Percentiles rank a stretch among this genome's conserved stretches.
These are phyloP conservation scores for Royoungia palumana DNA, from an alignment of 768 basidiomycete genomes.

Conservation along the genomic window DNA sequence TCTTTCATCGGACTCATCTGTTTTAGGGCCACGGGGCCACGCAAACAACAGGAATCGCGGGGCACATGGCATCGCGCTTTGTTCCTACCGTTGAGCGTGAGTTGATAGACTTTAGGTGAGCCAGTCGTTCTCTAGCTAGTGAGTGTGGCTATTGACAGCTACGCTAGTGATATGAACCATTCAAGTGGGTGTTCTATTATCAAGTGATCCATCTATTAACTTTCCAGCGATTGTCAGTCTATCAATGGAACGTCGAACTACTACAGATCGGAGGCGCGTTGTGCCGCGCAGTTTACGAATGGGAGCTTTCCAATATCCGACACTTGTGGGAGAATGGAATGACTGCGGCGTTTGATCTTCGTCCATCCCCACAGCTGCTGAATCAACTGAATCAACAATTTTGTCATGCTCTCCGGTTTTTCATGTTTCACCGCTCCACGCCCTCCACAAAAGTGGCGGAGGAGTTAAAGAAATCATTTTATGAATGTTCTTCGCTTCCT, in stretches of 20 bases:
- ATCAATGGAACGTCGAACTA: background rate
- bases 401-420: slow-evolving; percentile 11
- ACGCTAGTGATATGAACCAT: slow-evolving; percentile 6
- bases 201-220: too few species aligned
- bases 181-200: background rate
- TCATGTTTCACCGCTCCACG: slow-evolving; percentile 38
- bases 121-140: too few species aligned
- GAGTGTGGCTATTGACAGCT: background rate
- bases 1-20: background rate
- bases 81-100: slow-evolving; percentile 18
- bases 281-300: slow-evolving; percentile 9
- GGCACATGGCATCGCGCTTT: slow-evolving; percentile 15
- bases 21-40: slow-evolving; percentile 7
- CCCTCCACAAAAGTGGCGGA: slow-evolving; percentile 76
- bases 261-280: slow-evolving; percentile 11
- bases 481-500: slow-evolving; percentile 51
- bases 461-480: slow-evolving; percentile 72
- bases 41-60: slow-evolving; percentile 17
- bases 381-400: background rate
- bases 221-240: too few species aligned
- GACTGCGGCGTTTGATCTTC: too few species aligned
- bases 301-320: slow-evolving; percentile 11
- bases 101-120: slow-evolving; percentile 13
- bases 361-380: too few species aligned
- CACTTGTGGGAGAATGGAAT: background rate